Percentiles rank a stretch among this genome's conserved stretches.
Conservation (phyloP, 2,329 filamentous ascomycete genomes). For the Alternaria postmessia region DNA sequence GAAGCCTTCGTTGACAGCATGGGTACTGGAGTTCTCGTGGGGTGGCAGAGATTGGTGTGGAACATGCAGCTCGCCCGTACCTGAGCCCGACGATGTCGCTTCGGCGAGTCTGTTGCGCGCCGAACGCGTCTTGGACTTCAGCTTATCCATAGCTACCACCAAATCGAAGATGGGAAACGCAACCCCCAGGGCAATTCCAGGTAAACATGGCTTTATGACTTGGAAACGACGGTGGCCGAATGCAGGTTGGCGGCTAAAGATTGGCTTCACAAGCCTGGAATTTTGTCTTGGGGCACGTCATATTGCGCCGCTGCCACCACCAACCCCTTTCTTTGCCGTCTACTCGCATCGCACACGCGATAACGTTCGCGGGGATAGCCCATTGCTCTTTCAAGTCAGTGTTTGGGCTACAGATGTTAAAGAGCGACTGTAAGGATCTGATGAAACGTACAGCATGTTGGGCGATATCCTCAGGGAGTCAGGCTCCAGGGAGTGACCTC, state of each 20-base stretch:
- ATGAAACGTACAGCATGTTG: conserved; percentile 3
- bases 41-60: conserved; percentile 40
- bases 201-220: conserved; percentile 33
- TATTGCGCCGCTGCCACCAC: conserved; percentile 20
- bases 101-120: conserved; percentile 46
- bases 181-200: conserved; percentile 20
- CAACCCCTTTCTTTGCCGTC: conserved; percentile 24
- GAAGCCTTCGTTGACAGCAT: conserved; percentile 45
- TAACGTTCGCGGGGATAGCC: neutral
- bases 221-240: conserved; percentile 22
- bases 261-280: conserved; percentile 29
- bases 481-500: conserved; percentile 4
- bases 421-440: neutral
- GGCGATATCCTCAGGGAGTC: neutral
- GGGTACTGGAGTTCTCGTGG: conserved; percentile 44
- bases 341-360: neutral
- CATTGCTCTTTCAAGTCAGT: neutral
- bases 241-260: conserved; percentile 22
- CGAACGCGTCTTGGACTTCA: conserved; percentile 44
- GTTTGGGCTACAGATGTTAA: neutral
- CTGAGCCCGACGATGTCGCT: conserved; percentile 36
- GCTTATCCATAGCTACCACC: conserved; percentile 40
- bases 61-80: conserved; percentile 36
- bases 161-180: conserved; percentile 16
- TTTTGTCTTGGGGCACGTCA: conserved; percentile 34